Evolutionary conservation across 768 basidiomycete genomes (phyloP).

Genomic region (Porphyrellus cyaneotinctus): DNA sequence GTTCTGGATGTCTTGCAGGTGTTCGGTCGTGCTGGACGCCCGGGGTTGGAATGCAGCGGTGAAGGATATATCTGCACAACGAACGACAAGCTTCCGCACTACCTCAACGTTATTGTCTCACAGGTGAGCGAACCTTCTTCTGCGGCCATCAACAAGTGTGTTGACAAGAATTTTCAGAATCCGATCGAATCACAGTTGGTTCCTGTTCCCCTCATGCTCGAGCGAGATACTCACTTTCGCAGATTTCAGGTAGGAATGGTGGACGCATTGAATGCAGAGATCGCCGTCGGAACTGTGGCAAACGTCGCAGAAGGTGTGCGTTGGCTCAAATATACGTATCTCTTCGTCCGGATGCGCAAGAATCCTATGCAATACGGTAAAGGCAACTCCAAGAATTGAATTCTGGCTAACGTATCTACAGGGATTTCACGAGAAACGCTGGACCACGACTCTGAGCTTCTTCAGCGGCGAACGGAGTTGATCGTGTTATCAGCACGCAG

Average conservation of each 20-base stretch:
- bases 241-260: slow-evolving; percentile 82
- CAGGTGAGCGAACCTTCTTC: slow-evolving; percentile 50
- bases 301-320: slow-evolving; percentile 81
- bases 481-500: slow-evolving; percentile 61
- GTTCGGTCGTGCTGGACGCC: slow-evolving; percentile 92
- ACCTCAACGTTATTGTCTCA: slow-evolving; percentile 81
- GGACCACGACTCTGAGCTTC: slow-evolving; percentile 68
- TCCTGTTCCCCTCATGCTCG: neutral
- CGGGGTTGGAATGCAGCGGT: slow-evolving; percentile 85
- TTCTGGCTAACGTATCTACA: slow-evolving; percentile 27
- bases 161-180: slow-evolving; percentile 44
- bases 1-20: slow-evolving; percentile 96
- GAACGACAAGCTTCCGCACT: slow-evolving; percentile 87
- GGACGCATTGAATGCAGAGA: slow-evolving; percentile 93
- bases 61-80: slow-evolving; percentile 97
- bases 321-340: slow-evolving; percentile 97
- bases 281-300: slow-evolving; percentile 90
- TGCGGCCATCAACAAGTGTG: neutral
- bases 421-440: slow-evolving; percentile 71
- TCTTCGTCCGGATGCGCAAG: slow-evolving; percentile 91
- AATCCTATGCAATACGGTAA: slow-evolving; percentile 85
- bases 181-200: slow-evolving; percentile 94
- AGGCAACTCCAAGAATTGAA: slow-evolving; percentile 1
- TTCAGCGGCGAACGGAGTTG: slow-evolving; percentile 63
- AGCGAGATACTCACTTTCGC: slow-evolving; percentile 2